Conservation (phyloP, 1,284 basidiomycete species). For the Tilletia setariae region DNA sequence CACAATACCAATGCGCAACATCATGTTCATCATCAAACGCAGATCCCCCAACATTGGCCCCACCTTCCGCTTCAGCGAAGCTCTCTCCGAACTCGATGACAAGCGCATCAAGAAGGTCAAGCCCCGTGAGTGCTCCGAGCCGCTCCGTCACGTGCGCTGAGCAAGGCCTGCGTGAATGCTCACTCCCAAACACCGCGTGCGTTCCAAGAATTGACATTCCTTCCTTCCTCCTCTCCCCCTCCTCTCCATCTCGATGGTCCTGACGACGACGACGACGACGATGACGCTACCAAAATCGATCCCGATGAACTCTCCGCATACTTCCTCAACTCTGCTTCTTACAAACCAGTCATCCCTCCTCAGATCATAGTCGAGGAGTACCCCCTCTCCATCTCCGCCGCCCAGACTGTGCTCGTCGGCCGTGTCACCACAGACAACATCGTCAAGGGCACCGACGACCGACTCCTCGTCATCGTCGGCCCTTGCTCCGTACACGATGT, state of each 20-base stretch:
- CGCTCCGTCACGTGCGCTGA: too few relatives aligned
- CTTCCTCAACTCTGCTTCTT: too few relatives aligned
- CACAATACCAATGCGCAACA: too few relatives aligned
- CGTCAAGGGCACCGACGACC: conserved; percentile 21
- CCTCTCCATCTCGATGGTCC: conserved; percentile 8
- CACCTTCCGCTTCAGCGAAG: conserved; percentile 19
- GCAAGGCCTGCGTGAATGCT: too few relatives aligned
- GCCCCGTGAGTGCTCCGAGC: conserved; percentile 18
- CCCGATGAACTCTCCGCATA: too few relatives aligned
- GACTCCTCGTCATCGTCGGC: conserved; percentile 21
- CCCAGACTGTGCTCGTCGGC: conserved; percentile 16
- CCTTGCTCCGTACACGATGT: conserved; percentile 26
- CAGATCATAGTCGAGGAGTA: conserved; percentile 22
- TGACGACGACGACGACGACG: too few relatives aligned
- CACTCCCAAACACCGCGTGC: not conserved
- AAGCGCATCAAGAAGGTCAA: conserved; percentile 17
- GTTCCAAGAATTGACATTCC: too few relatives aligned
- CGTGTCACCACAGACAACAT: conserved; percentile 19
- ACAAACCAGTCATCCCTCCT: conserved; percentile 21
- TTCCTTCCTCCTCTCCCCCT: not conserved
- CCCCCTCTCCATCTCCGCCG: conserved; percentile 19
- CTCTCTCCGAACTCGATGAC: conserved; percentile 20
- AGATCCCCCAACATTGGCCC: too few relatives aligned
- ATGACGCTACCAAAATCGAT: too few relatives aligned
- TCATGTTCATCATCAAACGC: too few relatives aligned